Evolutionary conservation across 768 basidiomycete genomes (phyloP), one percentile per base, ranked within the genome.

Genomic region (Coprinopsis marcescibilis): DNA sequence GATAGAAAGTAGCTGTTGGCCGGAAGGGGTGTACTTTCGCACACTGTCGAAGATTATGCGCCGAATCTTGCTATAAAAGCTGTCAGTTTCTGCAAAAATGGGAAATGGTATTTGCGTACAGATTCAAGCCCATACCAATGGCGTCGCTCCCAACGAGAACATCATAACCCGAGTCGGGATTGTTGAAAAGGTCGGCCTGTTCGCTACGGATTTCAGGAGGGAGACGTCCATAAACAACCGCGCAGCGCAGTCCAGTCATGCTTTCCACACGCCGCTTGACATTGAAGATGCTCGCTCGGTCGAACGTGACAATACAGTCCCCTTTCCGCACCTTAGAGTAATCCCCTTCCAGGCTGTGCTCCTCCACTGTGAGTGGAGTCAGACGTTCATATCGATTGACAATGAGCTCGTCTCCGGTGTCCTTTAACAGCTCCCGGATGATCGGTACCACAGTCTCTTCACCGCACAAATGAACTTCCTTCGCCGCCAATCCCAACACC

Each of bases 51-150:
- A 61, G 21, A 64, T 53, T 40, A 63, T 35, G 2, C 61, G 61
- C n/a, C 51, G 52, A 43, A 58, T 50, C 52, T 52, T 52, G 15
- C 50, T 51, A 20, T 7, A 13, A 13, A 38, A 23, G 12, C 37
- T 35, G 44, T 56, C 43, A 12, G 47, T 66, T 23, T 52, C 54
- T 32, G 83, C 80, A 34, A 87, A 62, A 2, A 89, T 57, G 14
- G 84, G 84, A 48, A 85, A 71, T 52, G 63, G 86, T 60, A 97
- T 96, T 32, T 66, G 1, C 3, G 69, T 62, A 97, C 96, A 99
- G 66, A 60, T 99, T 98, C 17, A 99, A 73, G 0, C 96, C 96
- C 92, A 99, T 94, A 1, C 96, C 93, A 40, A 97, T 84, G 0
- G 93, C 92, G 58, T 99, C 96, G 55, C 89, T 93, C 1, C 90